Evolutionary conservation across 306 rosid species (phyloP).

Genomic region (Vigna nakashimae): DNA sequence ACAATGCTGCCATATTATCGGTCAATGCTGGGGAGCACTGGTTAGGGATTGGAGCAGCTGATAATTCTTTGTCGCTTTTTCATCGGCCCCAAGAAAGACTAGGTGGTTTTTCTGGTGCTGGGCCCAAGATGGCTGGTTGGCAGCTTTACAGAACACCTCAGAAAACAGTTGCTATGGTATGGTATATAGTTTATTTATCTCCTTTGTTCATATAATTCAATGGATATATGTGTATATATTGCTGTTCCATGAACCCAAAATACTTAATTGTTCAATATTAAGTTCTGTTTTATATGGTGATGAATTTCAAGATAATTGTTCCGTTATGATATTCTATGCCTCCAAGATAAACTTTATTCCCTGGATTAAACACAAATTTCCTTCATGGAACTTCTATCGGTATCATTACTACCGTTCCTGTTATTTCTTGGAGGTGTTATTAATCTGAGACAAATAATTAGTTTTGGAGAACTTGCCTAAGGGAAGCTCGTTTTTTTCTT

Average conservation of each 20-base stretch:
- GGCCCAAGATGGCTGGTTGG: conserved; percentile 92
- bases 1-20: conserved; percentile 80
- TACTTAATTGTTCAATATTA: conserved; percentile 9
- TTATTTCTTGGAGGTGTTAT: no score
- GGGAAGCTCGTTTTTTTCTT: no score
- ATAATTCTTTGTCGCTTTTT: conserved; percentile 93
- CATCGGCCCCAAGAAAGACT: conserved; percentile 99
- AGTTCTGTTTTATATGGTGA: neutral
- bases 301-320: neutral
- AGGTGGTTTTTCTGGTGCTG: conserved; percentile 78
- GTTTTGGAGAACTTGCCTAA: no score
- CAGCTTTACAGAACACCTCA: conserved; percentile 98
- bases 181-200: conserved; percentile 58
- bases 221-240: neutral
- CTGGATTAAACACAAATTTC: no score
- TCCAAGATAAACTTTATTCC: no score
- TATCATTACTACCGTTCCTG: no score
- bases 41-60: conserved; percentile 99
- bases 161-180: conserved; percentile 88
- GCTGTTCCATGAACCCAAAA: conserved; percentile 19
- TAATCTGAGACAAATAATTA: no score
- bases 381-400: no score
- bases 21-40: conserved; percentile 97
- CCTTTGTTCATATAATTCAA: conserved; percentile 17
- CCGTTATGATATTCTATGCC: no score